phyloP scores from a whole-genome alignment of 306 rosid species.

The Sesbania bispinosa region DNA sequence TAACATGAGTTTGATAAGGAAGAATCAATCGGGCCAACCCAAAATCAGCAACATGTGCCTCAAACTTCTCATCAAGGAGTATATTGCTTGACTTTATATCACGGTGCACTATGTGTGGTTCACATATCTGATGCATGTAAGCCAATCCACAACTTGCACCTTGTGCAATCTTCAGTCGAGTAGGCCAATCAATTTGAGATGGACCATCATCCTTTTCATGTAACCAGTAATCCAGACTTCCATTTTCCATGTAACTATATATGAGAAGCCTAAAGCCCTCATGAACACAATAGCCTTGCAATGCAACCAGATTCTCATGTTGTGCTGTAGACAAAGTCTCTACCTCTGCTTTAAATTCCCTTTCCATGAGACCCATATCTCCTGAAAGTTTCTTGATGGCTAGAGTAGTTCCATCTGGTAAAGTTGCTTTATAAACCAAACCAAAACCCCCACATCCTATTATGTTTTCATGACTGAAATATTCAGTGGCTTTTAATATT shows the following conservation, averaged over 20 bases:
- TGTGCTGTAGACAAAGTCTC: conserved; percentile 80
- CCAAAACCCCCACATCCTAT: conserved; percentile 93
- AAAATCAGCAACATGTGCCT: conserved; percentile 87
- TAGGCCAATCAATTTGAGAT: conserved; percentile 71
- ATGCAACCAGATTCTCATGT: conserved; percentile 74
- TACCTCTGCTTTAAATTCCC: conserved; percentile 89
- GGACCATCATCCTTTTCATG: conserved; percentile 80
- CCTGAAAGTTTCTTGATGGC: conserved; percentile 92
- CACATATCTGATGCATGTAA: conserved; percentile 82
- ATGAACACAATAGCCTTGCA: conserved; percentile 80
- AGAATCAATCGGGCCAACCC: conserved; percentile 73
- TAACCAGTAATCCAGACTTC: conserved; percentile 88
- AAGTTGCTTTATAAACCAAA: conserved; percentile 76
- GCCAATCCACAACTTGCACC: conserved; percentile 73
- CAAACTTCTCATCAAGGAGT: conserved; percentile 68
- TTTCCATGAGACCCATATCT: conserved; percentile 79
- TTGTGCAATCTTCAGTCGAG: conserved; percentile 51
- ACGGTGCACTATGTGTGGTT: conserved; percentile 88
- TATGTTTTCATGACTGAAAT: conserved; percentile 83
- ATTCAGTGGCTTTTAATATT: conserved; percentile 75
- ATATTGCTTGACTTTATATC: conserved; percentile 90
- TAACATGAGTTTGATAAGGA: conserved; percentile 86
- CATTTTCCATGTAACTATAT: conserved; percentile 83
- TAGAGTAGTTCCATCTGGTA: conserved; percentile 57
- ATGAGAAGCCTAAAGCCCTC: conserved; percentile 70